Base-by-base conservation (phyloP, 768 basidiomycete genomes). In the Boletus vermiculosoides region DNA sequence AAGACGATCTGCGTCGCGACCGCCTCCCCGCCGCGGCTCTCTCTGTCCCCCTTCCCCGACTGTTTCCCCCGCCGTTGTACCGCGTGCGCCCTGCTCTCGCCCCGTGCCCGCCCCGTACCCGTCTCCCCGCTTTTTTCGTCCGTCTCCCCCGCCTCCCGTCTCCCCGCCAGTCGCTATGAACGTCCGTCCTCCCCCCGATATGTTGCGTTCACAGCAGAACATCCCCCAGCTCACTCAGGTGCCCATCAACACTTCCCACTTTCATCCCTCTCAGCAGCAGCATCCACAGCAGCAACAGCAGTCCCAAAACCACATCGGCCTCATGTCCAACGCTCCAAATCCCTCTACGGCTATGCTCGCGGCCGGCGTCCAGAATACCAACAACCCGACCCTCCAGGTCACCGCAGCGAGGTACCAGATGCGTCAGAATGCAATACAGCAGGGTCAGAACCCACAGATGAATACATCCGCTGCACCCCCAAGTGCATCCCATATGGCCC, bases 191-290 rank as follows among this genome's bases (percentile, higher is more conserved):
- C 61, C 63, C 52, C 54, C 64, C 59, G 78, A 83, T 62, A 74
- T 83, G 74, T 61, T 83, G 50, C 79, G 80, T 60, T 63, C 58
- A 11, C 70, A 74, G 57, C 75, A 74, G 69, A 71, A 71, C 65
- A 74, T 79, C 59, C 62, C 71, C 42, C 77, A 77, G 66, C 72
- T 78, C 58, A 56, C 73, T 46, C 72, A 71, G 45, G 65, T 66
- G 50, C 77, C 82, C 71, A 60, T 71, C 15, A 63, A 63, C 10
- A 48, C 73, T 45, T 61, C 64, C 30, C 77, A 72, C 41, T 76
- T 79, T 62, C 64, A 68, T 36, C 54, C 70, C 50, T 76, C 75
- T 53, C 77, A 79, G 41, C 75, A 70, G 47, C 72, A 74, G 55
- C 71, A 69, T 1, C 60, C 57, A 22, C 73, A 72, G 53, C 73